Evolutionary conservation across 208 protist species (phyloP).

Genomic region (Leishmania tropica): DNA sequence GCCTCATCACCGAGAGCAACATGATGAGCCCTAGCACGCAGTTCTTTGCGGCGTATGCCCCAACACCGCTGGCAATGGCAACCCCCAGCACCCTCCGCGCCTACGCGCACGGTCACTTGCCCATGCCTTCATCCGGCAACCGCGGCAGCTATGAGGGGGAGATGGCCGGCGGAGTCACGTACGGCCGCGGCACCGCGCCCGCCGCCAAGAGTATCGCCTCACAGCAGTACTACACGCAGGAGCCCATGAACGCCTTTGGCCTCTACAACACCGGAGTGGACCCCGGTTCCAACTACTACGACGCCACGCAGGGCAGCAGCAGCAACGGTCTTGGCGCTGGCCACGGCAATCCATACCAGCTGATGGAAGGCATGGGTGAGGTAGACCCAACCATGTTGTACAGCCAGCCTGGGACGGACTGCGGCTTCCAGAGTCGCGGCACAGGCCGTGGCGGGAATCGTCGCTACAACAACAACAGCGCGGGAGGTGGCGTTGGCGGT

Average conservation of each 20-base stretch:
- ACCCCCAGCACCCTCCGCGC: conserved; percentile 79
- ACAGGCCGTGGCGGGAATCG: conserved; percentile 21
- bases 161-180: conserved; percentile 16
- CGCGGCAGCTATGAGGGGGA: conserved; percentile 18
- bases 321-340: conserved; percentile 11
- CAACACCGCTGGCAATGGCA: conserved; percentile 75
- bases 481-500: background rate
- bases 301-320: conserved; percentile 26
- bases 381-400: conserved; percentile 27
- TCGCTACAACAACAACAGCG: conserved; percentile 22
- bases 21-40: conserved; percentile 84
- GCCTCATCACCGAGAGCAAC: conserved; percentile 50
- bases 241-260: conserved; percentile 73
- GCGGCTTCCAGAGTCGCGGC: conserved; percentile 22
- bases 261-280: conserved; percentile 38
- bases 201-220: conserved; percentile 53
- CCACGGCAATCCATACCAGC: conserved; percentile 29
- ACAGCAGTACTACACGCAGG: conserved; percentile 91
- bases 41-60: conserved; percentile 88
- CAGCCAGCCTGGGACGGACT: conserved; percentile 16
- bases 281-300: conserved; percentile 25
- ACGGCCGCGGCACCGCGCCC: conserved; percentile 16
- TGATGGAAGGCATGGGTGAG: conserved; percentile 23
- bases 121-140: conserved; percentile 35
- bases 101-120: conserved; percentile 74